phyloP scores from a whole-genome alignment of 2,329 filamentous ascomycete genomes.

The Lachnellula cervina region DNA sequence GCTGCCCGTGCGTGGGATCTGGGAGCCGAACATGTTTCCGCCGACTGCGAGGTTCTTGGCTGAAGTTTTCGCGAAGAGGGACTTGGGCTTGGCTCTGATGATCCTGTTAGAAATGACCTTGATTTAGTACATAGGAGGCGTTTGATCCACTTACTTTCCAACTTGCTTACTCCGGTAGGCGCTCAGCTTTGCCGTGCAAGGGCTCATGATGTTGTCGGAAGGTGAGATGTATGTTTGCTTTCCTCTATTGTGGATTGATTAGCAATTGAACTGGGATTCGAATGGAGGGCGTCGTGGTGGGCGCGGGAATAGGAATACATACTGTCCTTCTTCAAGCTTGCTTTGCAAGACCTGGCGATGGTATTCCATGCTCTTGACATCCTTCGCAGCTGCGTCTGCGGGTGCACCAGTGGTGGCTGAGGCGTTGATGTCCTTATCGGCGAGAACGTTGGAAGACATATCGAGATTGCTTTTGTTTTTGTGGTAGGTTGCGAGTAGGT shows the following conservation, averaged over 20 bases:
- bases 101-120: not conserved
- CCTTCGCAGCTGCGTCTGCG: constrained; percentile 21
- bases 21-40: constrained; percentile 24
- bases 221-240: constrained; percentile 63
- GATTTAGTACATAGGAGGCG: not conserved
- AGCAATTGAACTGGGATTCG: constrained; percentile 23
- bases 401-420: constrained; percentile 35
- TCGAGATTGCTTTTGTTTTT: constrained; percentile 13
- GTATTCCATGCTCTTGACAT: constrained; percentile 67
- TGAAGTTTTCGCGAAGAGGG: constrained; percentile 61
- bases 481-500: not conserved
- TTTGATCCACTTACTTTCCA: constrained; percentile 56
- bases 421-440: constrained; percentile 62
- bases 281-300: not conserved
- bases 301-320: constrained; percentile 31
- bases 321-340: constrained; percentile 66
- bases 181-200: constrained; percentile 76
- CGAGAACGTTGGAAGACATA: constrained; percentile 59
- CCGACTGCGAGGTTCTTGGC: constrained; percentile 51
- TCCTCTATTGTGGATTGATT: constrained; percentile 17
- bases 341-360: constrained; percentile 70
- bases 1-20: constrained; percentile 12
- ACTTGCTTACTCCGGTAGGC: constrained; percentile 77
- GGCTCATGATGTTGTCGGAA: constrained; percentile 85
- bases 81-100: constrained; percentile 59